Evolutionary conservation across 108 stramenopile genomes (phyloP).

Genomic region (Pseudonitzschia multiseries): DNA sequence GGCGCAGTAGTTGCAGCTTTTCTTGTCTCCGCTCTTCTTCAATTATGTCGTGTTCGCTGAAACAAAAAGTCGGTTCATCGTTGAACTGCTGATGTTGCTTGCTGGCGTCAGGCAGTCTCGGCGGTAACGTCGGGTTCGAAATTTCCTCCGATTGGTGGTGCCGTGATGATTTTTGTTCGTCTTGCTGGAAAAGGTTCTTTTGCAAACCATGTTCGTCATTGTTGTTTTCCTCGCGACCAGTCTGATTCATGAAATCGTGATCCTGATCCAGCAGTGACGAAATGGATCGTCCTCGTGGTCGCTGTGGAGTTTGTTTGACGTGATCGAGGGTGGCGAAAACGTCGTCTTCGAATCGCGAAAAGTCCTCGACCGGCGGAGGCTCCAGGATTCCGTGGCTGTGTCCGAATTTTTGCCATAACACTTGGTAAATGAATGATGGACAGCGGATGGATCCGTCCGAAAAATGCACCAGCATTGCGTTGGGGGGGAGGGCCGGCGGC

Average conservation of each 20-base stretch:
- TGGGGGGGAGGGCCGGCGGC: constrained; percentile 55
- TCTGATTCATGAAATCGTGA: background rate
- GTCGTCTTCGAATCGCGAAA: constrained; percentile 49
- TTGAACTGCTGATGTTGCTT: background rate
- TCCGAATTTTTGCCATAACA: constrained; percentile 36
- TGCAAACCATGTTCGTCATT: constrained; percentile 6
- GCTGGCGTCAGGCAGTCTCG: background rate
- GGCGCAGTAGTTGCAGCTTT: constrained; percentile 5
- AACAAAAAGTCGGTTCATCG: background rate
- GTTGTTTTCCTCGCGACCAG: background rate
- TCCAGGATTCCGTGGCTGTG: constrained; percentile 3
- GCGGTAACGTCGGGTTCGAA: background rate
- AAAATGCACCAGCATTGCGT: constrained; percentile 67
- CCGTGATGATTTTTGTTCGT: background rate
- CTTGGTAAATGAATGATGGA: constrained; percentile 38
- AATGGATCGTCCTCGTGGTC: constrained; percentile 17
- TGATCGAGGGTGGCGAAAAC: constrained; percentile 40
- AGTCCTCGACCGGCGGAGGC: constrained; percentile 27
- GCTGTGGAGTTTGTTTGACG: constrained; percentile 15
- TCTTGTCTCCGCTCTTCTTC: constrained; percentile 12
- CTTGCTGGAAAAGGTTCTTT: background rate
- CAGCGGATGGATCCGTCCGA: constrained; percentile 66
- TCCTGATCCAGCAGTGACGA: constrained; percentile 33
- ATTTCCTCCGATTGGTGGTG: background rate
- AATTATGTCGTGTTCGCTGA: background rate